Conservation (phyloP, 2,329 filamentous ascomycete species). For the Anthostomella pinea region DNA sequence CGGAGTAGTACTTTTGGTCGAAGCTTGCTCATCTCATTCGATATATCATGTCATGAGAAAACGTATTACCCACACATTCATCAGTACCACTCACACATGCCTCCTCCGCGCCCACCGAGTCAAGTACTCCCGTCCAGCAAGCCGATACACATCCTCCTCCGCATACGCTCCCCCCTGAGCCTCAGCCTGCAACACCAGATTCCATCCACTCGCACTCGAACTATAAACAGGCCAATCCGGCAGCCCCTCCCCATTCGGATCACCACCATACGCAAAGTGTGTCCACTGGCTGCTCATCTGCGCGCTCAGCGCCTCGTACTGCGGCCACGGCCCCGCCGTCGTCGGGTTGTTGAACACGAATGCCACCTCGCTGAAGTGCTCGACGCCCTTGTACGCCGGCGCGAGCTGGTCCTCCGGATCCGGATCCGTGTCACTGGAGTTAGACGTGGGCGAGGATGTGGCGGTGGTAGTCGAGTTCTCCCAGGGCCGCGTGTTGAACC, state of each 20-base stretch:
- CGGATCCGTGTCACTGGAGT: slow-evolving; percentile 15
- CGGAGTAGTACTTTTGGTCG: too few species aligned
- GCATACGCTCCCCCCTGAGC: slow-evolving; percentile 29
- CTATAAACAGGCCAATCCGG: slow-evolving; percentile 30
- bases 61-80: too few species aligned
- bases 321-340: slow-evolving; percentile 22
- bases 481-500: slow-evolving; percentile 51
- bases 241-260: slow-evolving; percentile 26
- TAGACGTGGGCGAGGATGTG: too few species aligned
- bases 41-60: too few species aligned
- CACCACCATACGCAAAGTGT: slow-evolving; percentile 25
- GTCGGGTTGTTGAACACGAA: slow-evolving; percentile 37
- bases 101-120: slow-evolving; percentile 28
- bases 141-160: slow-evolving; percentile 33
- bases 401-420: slow-evolving; percentile 15
- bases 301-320: slow-evolving; percentile 24
- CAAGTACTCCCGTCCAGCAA: slow-evolving; percentile 32
- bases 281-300: slow-evolving; percentile 31
- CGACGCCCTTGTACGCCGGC: slow-evolving; percentile 31
- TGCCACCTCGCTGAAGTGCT: slow-evolving; percentile 39
- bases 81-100: slow-evolving; percentile 14
- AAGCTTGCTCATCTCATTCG: too few species aligned
- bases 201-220: slow-evolving; percentile 22
- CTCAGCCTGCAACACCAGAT: slow-evolving; percentile 32
- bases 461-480: slow-evolving; percentile 40